Percentiles rank a stretch among this genome's conserved stretches.
Evolutionary conservation across 2,329 filamentous ascomycete species (phyloP).

Genomic region (Daldinia sp.): DNA sequence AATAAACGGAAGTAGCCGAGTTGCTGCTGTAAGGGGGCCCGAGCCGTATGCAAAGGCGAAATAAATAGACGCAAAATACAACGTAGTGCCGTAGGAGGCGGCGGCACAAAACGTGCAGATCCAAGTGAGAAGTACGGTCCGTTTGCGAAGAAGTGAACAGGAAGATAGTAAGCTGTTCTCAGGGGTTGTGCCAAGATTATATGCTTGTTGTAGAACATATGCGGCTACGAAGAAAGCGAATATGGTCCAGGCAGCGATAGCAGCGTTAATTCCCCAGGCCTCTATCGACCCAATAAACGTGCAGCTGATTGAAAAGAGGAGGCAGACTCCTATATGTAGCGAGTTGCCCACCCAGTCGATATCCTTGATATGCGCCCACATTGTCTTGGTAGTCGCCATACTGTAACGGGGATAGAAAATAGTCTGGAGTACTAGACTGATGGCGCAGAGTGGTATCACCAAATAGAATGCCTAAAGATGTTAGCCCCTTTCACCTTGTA

Average conservation of each 20-base stretch:
- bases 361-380: conserved; percentile 34
- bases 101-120: conserved; percentile 50
- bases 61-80: conserved; percentile 64
- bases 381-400: conserved; percentile 34
- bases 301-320: conserved; percentile 56
- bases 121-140: conserved; percentile 53
- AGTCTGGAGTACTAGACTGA: conserved; percentile 47
- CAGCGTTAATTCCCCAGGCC: conserved; percentile 55
- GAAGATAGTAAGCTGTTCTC: conserved; percentile 55
- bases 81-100: conserved; percentile 50
- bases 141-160: conserved; percentile 51
- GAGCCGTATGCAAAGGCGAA: conserved; percentile 61
- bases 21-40: conserved; percentile 51
- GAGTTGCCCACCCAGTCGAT: conserved; percentile 46
- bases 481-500: neutral
- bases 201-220: conserved; percentile 58
- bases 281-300: conserved; percentile 60
- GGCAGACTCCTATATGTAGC: conserved; percentile 46
- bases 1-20: conserved; percentile 51
- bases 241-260: conserved; percentile 58
- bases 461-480: conserved; percentile 34
- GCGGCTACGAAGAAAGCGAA: conserved; percentile 54
- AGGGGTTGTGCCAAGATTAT: conserved; percentile 54
- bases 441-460: conserved; percentile 27
- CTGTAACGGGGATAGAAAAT: conserved; percentile 53